Evolutionary conservation across 305 asterid genomes (phyloP).

Genomic region (Coffea humblotiana): DNA sequence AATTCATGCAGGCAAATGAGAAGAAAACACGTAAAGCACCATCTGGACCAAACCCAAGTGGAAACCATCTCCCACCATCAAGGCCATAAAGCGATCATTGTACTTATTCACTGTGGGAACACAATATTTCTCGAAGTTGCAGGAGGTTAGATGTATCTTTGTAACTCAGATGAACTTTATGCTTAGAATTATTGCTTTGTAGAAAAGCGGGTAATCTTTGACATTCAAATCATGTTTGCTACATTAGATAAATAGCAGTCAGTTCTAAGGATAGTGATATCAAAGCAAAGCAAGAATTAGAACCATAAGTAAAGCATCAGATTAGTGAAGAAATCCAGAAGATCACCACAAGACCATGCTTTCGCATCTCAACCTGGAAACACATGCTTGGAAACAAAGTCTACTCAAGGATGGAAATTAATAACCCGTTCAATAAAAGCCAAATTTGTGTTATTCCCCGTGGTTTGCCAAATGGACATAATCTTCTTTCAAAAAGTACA

Average conservation of each 20-base stretch:
- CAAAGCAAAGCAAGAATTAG: neutral
- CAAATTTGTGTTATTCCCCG: neutral
- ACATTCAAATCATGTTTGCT: constrained; percentile 11
- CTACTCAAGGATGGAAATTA: neutral
- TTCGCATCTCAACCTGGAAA: neutral
- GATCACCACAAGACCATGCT: neutral
- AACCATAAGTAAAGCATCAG: neutral
- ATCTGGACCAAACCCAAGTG: constrained; percentile 67
- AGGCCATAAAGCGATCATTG: constrained; percentile 35
- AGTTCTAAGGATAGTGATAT: neutral
- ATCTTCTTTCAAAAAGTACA: neutral
- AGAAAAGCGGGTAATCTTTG: constrained; percentile 11
- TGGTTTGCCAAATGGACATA: neutral
- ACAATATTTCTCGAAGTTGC: constrained; percentile 20
- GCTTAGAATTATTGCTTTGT: constrained; percentile 19
- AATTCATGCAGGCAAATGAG: constrained; percentile 37
- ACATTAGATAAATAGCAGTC: neutral
- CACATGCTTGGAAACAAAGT: neutral
- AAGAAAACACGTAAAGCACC: constrained; percentile 49
- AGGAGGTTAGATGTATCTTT: constrained; percentile 33
- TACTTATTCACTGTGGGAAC: constrained; percentile 15
- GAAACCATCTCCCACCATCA: constrained; percentile 59
- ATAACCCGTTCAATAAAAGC: neutral
- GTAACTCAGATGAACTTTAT: constrained; percentile 4
- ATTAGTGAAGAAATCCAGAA: neutral